A percentile compares a stretch with the other conserved stretches of the same genome.
phyloP scores from a whole-genome alignment of 1,284 basidiomycete species.

The Apiotrichum domesticum region DNA sequence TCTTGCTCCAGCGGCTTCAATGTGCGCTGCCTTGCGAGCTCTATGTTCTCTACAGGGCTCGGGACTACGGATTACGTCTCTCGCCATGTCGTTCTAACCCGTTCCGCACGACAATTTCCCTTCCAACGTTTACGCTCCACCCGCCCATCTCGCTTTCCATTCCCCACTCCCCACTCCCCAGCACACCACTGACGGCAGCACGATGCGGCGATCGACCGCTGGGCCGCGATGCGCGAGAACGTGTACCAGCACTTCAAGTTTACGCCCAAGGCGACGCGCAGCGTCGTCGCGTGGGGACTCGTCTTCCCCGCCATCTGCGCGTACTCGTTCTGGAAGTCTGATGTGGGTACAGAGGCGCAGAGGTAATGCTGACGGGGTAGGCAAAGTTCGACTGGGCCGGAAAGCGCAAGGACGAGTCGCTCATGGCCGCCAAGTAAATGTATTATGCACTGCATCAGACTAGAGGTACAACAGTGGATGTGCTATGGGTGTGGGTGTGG shows the following conservation, averaged over 20 bases:
- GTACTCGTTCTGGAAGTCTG: slow-evolving; percentile 21
- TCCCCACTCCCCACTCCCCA: background rate
- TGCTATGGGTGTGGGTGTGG: background rate
- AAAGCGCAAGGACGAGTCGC: slow-evolving; percentile 32
- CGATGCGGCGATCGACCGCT: slow-evolving; percentile 74
- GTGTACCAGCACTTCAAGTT: slow-evolving; percentile 72
- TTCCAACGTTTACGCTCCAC: too few relatives aligned
- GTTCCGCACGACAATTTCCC: too few relatives aligned
- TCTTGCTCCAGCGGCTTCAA: too few relatives aligned
- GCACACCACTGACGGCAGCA: slow-evolving; percentile 46
- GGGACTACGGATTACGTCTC: too few relatives aligned
- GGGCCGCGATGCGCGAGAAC: slow-evolving; percentile 71
- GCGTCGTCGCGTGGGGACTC: slow-evolving; percentile 32
- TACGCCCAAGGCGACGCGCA: slow-evolving; percentile 55
- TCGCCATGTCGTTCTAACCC: too few relatives aligned
- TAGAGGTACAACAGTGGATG: slow-evolving; percentile 14
- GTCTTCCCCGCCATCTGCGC: slow-evolving; percentile 38
- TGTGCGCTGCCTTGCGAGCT: too few relatives aligned
- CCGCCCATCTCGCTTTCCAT: background rate
- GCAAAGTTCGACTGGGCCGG: slow-evolving; percentile 42
- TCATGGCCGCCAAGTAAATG: slow-evolving; percentile 9
- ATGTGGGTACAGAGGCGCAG: slow-evolving; percentile 27
- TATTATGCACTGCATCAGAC: slow-evolving; percentile 10
- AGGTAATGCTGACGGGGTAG: slow-evolving; percentile 11
- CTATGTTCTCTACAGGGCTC: too few relatives aligned